These are phyloP conservation scores for Cyclocybe aegerita DNA, from an alignment of 768 basidiomycete genomes.

Conservation along the genomic window DNA sequence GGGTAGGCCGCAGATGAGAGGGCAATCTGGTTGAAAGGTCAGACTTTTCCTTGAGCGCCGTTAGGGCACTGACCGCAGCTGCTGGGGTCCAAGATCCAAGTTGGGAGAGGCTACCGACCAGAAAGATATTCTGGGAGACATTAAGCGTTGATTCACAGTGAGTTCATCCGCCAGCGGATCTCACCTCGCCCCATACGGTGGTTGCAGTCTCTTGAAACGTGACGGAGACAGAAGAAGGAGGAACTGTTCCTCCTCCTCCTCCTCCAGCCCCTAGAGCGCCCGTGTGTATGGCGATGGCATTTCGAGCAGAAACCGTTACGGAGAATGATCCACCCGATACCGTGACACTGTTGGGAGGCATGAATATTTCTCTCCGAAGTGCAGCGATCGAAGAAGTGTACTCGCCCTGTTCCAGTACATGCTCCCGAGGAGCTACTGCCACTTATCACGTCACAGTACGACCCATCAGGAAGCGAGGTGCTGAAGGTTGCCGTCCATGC, in stretches of 20 bases:
- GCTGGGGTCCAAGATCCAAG: constrained; percentile 52
- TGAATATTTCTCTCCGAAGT: background rate
- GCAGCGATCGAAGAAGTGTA: background rate
- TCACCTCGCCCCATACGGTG: constrained; percentile 57
- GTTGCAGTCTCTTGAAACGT: constrained; percentile 55
- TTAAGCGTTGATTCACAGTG: background rate
- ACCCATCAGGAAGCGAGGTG: constrained; percentile 56
- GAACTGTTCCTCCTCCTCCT: too few relatives aligned
- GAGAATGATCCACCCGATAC: constrained; percentile 51
- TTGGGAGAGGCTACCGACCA: constrained; percentile 55
- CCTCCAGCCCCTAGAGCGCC: constrained; percentile 36
- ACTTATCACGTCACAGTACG: constrained; percentile 65
- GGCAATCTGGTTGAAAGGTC: constrained; percentile 33
- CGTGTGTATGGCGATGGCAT: constrained; percentile 57
- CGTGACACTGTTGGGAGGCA: constrained; percentile 34
- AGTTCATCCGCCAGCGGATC: background rate
- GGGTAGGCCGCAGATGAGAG: constrained; percentile 54
- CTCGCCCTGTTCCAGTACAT: constrained; percentile 55
- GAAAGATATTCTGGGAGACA: constrained; percentile 51
- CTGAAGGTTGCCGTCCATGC: constrained; percentile 56
- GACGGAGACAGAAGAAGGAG: constrained; percentile 33
- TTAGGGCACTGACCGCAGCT: constrained; percentile 36
- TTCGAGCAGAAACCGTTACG: constrained; percentile 48
- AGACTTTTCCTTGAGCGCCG: background rate
- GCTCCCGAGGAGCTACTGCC: constrained; percentile 37